These are phyloP conservation scores for Monilinia vaccinii-corymbosi DNA, from an alignment of 2,329 filamentous ascomycete species.

Conservation along the genomic window DNA sequence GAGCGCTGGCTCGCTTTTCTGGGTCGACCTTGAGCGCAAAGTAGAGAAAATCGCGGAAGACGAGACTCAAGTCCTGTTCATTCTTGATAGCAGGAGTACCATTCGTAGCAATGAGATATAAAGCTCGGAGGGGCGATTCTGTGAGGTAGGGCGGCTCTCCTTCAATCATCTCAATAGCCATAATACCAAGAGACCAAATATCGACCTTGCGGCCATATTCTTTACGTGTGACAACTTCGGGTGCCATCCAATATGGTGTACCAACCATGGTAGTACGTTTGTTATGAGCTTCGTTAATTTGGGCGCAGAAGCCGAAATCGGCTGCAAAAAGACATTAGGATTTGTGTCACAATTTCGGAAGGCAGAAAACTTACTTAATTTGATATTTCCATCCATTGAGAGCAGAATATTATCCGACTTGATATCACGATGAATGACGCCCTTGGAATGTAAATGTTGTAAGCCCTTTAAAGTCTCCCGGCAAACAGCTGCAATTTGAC, in stretches of 20 bases:
- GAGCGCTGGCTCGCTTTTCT: slow-evolving; percentile 90
- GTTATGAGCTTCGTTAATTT: slow-evolving; percentile 93
- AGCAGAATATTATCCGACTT: slow-evolving; percentile 98
- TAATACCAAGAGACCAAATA: slow-evolving; percentile 97
- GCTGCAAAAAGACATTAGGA: slow-evolving; percentile 44
- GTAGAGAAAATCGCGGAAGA: slow-evolving; percentile 86
- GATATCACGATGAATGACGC: slow-evolving; percentile 96
- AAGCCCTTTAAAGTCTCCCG: slow-evolving; percentile 85
- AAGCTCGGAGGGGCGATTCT: slow-evolving; percentile 82
- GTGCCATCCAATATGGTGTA: slow-evolving; percentile 99
- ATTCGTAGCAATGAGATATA: slow-evolving; percentile 95
- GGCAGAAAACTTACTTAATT: slow-evolving; percentile 63
- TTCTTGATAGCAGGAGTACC: slow-evolving; percentile 94
- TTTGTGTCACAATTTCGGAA: neutral
- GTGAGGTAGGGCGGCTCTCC: slow-evolving; percentile 95
- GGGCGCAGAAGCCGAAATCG: slow-evolving; percentile 97
- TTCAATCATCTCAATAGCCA: slow-evolving; percentile 99
- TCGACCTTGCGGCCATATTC: slow-evolving; percentile 98
- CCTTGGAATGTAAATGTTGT: slow-evolving; percentile 93
- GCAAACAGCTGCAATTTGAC: slow-evolving; percentile 93
- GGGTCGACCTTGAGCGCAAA: slow-evolving; percentile 95
- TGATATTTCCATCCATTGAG: slow-evolving; percentile 91
- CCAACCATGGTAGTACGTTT: slow-evolving; percentile 99
- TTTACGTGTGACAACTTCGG: slow-evolving; percentile 92
- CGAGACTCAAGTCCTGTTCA: slow-evolving; percentile 67